Evolutionary conservation across 2,329 filamentous ascomycete genomes (phyloP), one percentile per base, ranked within the genome.

Genomic region (Colletotrichum musicola): DNA sequence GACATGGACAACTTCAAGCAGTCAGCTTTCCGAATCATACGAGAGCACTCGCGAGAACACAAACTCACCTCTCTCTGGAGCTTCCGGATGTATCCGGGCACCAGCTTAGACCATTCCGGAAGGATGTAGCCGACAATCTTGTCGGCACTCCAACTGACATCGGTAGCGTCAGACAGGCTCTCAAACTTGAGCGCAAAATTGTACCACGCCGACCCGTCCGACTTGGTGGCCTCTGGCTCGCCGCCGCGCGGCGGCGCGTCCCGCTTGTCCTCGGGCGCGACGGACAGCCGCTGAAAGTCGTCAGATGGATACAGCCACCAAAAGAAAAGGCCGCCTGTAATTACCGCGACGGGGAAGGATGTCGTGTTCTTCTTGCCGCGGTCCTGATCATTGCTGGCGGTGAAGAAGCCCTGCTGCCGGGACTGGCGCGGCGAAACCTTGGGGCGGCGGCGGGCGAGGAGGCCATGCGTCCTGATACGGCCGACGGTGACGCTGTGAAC

Each of bases 41-140:
- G 9, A 10, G 9, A 13, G 13, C 4, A 30, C 12, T 51, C 12
- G 25, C 14, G 6, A 38, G 25, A 9, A 16, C 4, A 16, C 12
- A 16, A 1, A 51, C 50, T 61, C 44, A 66, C 66, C 80, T 98
- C 95, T 22, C 89, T 88, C 77, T 97, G 94, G 40, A 98, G 86
- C 78, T 97, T 98, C 69, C 88, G 86, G 63, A 97, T 83, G 62
- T 93, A 94, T 3, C 85, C 90, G 0, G 95, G 95, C 18, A 98
- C 82, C 49, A 89, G 77, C 71, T 89, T 91, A 40, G 92, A 90
- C 95, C 95, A 98, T 49, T 92, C 89, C 0, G 95, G 95, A 3
- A 97, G 80, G 40, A 98, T 90, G 71, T 88, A 86, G 75, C 89
- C 90, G 44, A 91, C 90, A 27, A 97, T 77, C 71, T 82, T 85